Evolutionary conservation across 2,329 filamentous ascomycete species (phyloP).

Genomic region (Colletotrichum melonis): DNA sequence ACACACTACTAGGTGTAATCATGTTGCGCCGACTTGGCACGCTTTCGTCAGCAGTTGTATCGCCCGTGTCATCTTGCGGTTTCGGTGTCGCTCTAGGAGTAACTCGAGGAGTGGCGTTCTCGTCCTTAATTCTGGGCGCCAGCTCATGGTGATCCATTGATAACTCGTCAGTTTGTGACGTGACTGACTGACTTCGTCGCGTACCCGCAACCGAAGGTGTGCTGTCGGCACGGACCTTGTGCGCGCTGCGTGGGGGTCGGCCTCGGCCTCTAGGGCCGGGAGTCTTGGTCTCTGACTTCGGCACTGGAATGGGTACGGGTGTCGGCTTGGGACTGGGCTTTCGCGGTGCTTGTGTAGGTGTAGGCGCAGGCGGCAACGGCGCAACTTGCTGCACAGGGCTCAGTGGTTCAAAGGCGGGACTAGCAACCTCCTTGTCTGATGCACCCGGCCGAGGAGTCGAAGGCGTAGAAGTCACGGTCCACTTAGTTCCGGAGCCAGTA

Average conservation of each 20-base stretch:
- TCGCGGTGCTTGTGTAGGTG: slow-evolving; percentile 45
- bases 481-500: slow-evolving; percentile 64
- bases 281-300: slow-evolving; percentile 41
- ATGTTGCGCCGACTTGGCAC: slow-evolving; percentile 51
- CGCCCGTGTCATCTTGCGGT: slow-evolving; percentile 64
- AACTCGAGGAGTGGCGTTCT: slow-evolving; percentile 59
- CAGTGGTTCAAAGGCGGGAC: slow-evolving; percentile 68
- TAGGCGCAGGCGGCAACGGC: slow-evolving; percentile 46
- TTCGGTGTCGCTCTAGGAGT: slow-evolving; percentile 48
- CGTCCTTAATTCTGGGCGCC: slow-evolving; percentile 66
- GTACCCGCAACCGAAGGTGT: slow-evolving; percentile 46
- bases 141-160: slow-evolving; percentile 54
- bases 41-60: slow-evolving; percentile 67
- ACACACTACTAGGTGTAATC: slow-evolving; percentile 50
- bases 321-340: slow-evolving; percentile 48
- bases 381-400: slow-evolving; percentile 62
- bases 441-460: slow-evolving; percentile 62
- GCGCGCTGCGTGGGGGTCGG: slow-evolving; percentile 49
- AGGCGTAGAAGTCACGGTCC: slow-evolving; percentile 67
- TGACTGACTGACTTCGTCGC: slow-evolving; percentile 58
- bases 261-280: slow-evolving; percentile 44
- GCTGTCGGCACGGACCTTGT: slow-evolving; percentile 48
- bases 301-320: slow-evolving; percentile 23
- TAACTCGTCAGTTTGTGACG: slow-evolving; percentile 60
- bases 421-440: slow-evolving; percentile 51